Evolutionary conservation across 371 early-diverging fungal species (phyloP).

Genomic region (Furculomyces boomerangus): DNA sequence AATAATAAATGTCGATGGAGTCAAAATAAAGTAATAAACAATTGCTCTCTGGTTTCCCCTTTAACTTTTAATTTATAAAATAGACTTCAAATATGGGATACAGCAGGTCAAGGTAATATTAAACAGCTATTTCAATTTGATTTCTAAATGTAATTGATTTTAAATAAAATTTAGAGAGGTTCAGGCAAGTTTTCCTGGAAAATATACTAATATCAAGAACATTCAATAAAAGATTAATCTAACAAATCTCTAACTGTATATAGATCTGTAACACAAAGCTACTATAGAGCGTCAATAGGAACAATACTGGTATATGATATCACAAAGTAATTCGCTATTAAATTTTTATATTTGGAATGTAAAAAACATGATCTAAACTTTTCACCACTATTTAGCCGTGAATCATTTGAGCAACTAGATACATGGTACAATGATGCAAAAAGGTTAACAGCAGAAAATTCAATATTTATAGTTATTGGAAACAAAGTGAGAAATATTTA

Average conservation of each 20-base stretch:
- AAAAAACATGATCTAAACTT: too few species aligned
- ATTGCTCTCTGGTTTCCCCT: not conserved
- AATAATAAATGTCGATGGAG: constrained; percentile 18
- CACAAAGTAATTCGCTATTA: constrained; percentile 9
- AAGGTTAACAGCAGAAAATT: constrained; percentile 24
- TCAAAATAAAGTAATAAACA: constrained; percentile 22
- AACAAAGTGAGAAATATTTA: constrained; percentile 24
- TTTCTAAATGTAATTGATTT: not conserved
- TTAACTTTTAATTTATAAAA: not conserved
- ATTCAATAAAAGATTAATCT: not conserved
- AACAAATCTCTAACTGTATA: too few species aligned
- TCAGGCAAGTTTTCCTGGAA: not conserved
- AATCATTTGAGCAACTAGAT: constrained; percentile 14
- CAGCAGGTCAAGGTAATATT: constrained; percentile 29
- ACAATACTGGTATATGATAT: constrained; percentile 24
- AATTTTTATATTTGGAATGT: too few species aligned
- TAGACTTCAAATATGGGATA: constrained; percentile 46
- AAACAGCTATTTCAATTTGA: constrained; percentile 15
- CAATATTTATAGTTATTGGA: constrained; percentile 29
- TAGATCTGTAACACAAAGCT: constrained; percentile 37
- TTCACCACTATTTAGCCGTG: constrained; percentile 8
- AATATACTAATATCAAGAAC: not conserved
- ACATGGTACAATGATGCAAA: constrained; percentile 28
- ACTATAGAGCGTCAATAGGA: constrained; percentile 26
- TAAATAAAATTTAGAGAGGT: not conserved